Conservation (phyloP, 106 monocot genomes). For the Cymbidium sinense region DNA sequence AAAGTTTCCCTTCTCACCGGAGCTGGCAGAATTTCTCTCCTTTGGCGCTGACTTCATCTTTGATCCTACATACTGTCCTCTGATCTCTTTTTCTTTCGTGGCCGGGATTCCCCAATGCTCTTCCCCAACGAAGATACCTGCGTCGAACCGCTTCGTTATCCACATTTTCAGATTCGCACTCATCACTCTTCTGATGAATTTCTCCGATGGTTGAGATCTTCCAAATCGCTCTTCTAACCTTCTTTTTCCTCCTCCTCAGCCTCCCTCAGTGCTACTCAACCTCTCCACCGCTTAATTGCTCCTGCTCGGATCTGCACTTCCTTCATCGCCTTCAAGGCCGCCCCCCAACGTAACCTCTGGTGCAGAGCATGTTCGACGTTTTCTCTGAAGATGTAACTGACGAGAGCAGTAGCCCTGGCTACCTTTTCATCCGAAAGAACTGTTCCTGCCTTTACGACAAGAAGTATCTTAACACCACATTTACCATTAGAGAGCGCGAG, state of each 20-base stretch:
- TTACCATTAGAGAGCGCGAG: conserved; percentile 35
- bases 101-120: neutral
- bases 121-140: neutral
- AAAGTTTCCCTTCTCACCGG: neutral
- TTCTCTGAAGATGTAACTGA: conserved; percentile 62
- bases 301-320: conserved; percentile 83
- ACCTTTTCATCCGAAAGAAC: conserved; percentile 86
- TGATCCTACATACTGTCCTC: neutral
- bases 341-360: conserved; percentile 20
- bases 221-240: conserved; percentile 10
- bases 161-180: neutral
- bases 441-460: conserved; percentile 61
- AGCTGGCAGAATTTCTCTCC: neutral
- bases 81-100: neutral
- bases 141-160: neutral
- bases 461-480: conserved; percentile 80
- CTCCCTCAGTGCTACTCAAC: neutral
- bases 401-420: conserved; percentile 31
- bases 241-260: conserved; percentile 3
- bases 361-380: conserved; percentile 87
- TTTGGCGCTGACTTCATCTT: too few species aligned
- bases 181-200: neutral
- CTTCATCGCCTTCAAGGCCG: conserved; percentile 58
- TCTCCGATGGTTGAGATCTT: conserved; percentile 4
- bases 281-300: conserved; percentile 63